Evolutionary conservation across 2,329 filamentous ascomycete species (phyloP), one percentile per base, ranked within the genome.

Genomic region (Zymoseptoria tritici): DNA sequence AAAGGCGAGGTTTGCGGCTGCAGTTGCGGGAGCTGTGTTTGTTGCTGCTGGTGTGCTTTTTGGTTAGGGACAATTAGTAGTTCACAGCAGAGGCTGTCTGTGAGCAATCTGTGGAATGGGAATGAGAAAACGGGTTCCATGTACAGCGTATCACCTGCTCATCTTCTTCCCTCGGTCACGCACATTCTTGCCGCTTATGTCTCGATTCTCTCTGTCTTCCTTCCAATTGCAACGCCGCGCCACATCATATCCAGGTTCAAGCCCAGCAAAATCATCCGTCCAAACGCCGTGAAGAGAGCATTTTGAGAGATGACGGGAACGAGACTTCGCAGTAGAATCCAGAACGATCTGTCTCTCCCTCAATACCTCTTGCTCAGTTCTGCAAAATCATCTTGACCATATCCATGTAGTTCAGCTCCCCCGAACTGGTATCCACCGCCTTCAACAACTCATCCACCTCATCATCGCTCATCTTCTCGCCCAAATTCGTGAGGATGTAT

Each of bases 381-480:
- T 71, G 72, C 56, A 76, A 66, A 62, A 76, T 75, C 62, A 73
- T 75, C 71, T 74, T 73, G 54, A 76, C 74, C 64, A 76, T 70
- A 60, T 74, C 91, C 67, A 89, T 92, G 77, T 99, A 99, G 81
- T 97, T 96, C 77, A 99, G 90, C 83, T 97, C 92, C 68, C 93
- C 92, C 58, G 88, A 93, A 78, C 88, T 94, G 62, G 92, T 96
- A 75, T 99, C 94, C 66, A 97, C 93, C 0, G 92, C 91, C 86
- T 97, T 99, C 76, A 99, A 86, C 73, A 99, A 83, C 83, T 99
- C 94, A 76, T 97, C 93, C 54, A 99, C 94, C 82, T 99, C 94
- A 65, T 97, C 94, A 71, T 99, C 93, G 63, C 89, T 90, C 91
- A 99, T 97, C 83, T 97, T 97, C 87, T 99, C 94, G 71, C 94